Conservation (phyloP, 805 yeast species). For the Candida schatavii region DNA sequence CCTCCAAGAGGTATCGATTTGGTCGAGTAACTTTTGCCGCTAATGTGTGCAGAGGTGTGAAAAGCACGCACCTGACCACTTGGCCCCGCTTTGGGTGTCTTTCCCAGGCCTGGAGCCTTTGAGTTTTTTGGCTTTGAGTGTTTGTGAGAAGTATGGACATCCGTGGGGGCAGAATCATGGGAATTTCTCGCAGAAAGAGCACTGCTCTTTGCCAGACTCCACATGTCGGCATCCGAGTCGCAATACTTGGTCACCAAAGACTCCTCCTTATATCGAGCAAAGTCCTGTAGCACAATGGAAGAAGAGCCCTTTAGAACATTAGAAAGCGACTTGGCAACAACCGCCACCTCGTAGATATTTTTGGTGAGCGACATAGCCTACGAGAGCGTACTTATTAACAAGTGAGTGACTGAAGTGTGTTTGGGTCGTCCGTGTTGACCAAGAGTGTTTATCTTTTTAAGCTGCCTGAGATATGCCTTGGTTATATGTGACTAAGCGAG, state of each 20-base stretch:
- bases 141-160: background rate
- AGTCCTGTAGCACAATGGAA: constrained; percentile 5
- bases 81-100: background rate
- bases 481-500: too few relatives aligned
- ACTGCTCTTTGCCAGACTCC: constrained; percentile 3
- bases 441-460: too few relatives aligned
- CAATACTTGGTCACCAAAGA: background rate
- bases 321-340: constrained; percentile 23
- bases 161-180: background rate
- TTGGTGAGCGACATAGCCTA: constrained; percentile 12
- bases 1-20: constrained; percentile 9
- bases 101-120: too few relatives aligned
- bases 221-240: background rate
- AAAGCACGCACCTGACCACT: constrained; percentile 6
- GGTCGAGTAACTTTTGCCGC: constrained; percentile 11
- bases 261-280: constrained; percentile 7
- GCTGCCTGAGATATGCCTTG: too few relatives aligned
- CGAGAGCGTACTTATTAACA: background rate
- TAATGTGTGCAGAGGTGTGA: constrained; percentile 1
- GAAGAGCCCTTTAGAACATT: constrained; percentile 18
- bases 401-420: background rate
- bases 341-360: constrained; percentile 19
- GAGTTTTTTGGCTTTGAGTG: background rate
- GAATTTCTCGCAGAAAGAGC: background rate
- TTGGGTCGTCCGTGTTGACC: background rate